Evolutionary conservation across 2,329 filamentous ascomycete species (phyloP).

Genomic region (Cytospora chrysosperma): DNA sequence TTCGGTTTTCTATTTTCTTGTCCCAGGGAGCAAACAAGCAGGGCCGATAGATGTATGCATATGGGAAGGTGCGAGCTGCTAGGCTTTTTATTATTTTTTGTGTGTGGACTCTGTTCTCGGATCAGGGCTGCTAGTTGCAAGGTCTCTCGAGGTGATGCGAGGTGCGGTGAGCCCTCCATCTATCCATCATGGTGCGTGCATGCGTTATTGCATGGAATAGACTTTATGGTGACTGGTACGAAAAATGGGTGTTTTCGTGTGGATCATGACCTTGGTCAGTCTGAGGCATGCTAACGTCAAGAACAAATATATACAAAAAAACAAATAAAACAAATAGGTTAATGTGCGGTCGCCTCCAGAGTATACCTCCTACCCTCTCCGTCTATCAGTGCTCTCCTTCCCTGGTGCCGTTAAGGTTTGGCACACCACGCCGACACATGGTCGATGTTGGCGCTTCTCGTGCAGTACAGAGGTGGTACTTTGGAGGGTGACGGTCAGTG

Average conservation of each 20-base stretch:
- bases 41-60: constrained; percentile 18
- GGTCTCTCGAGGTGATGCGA: background rate
- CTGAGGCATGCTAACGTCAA: background rate
- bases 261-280: background rate
- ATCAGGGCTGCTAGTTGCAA: constrained; percentile 17
- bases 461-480: background rate
- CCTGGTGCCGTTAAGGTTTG: background rate
- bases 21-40: constrained; percentile 13
- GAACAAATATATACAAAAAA: background rate
- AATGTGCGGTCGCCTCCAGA: too few species aligned
- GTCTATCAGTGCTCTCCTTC: background rate
- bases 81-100: too few species aligned
- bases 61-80: constrained; percentile 5
- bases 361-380: background rate
- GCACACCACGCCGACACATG: background rate
- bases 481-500: background rate
- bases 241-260: background rate
- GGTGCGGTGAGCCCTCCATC: background rate
- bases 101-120: constrained; percentile 10
- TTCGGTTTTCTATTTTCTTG: background rate
- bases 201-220: constrained; percentile 14
- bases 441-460: background rate
- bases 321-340: too few species aligned
- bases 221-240: constrained; percentile 8
- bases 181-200: background rate